Percentiles rank a stretch among this genome's conserved stretches.
Evolutionary conservation across 169 alveolate genomes (phyloP).

Genomic region (Cryptosporidium muris): DNA sequence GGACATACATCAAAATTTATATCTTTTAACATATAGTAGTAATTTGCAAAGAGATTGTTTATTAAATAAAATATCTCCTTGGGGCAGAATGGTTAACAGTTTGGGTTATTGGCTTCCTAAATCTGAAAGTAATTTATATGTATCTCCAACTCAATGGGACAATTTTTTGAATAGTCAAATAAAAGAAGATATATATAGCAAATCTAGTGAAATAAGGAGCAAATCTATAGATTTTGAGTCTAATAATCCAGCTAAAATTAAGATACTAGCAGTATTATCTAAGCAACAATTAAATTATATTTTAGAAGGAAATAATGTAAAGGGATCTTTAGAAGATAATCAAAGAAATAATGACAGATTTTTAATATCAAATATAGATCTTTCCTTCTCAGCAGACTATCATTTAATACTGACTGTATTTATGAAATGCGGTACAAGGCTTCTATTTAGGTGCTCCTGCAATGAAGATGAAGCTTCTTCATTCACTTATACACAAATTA

Average conservation of each 20-base stretch:
- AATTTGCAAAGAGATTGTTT: background rate
- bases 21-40: conserved; percentile 15
- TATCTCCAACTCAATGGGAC: conserved; percentile 65
- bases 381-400: conserved; percentile 35
- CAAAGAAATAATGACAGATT: background rate
- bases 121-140: background rate
- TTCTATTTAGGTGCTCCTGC: conserved; percentile 56
- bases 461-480: conserved; percentile 28
- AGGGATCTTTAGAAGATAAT: background rate
- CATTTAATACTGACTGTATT: conserved; percentile 23
- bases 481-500: conserved; percentile 4
- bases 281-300: background rate
- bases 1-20: conserved; percentile 36
- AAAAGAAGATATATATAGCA: background rate
- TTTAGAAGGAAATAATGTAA: no score
- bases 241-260: background rate
- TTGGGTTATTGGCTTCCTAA: conserved; percentile 43
- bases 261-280: conserved; percentile 22
- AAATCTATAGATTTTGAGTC: background rate
- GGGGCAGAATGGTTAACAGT: conserved; percentile 61
- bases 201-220: background rate
- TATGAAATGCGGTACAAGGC: conserved; percentile 37
- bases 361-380: conserved; percentile 8
- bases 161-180: conserved; percentile 2
- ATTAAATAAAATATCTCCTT: conserved; percentile 13